Evolutionary conservation across 176 grass and related monocot genomes (phyloP), one percentile per base, ranked within the genome.

Genomic region (Lolium multiflorum): DNA sequence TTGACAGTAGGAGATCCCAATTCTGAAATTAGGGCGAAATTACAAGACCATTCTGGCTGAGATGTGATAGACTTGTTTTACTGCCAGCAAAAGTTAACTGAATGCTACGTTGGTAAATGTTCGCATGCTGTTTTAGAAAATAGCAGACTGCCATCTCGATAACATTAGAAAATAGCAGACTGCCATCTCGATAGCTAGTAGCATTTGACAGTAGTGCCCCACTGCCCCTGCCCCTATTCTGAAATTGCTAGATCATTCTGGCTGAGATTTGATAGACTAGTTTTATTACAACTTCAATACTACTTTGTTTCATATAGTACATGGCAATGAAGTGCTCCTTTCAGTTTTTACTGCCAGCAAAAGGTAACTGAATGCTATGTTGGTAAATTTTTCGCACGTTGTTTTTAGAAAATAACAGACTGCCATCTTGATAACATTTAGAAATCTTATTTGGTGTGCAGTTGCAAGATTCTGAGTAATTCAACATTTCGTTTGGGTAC

Each of bases 381-480:
- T 14, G 21, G 43, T n/a, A 76, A 78, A 60, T 4, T 20, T 1
- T 48, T 77, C 2, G 1, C 22, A 51, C 51, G 59, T 61, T 88
- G 9, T 71, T 71, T 35, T 65, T 31, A 71, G 43, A 31, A 21
- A 43, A 50, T 15, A 75, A 56, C 41, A 77, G n/a, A 52, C 28
- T 78, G 43, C 11, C 35, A 21, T 62, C 41, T 16, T 41, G 14
- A 49, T 84, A 48, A 80, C 10, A 20, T 38, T 79, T 48, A 56
- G 22, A 58, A 18, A 85, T 52, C 24, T 25, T 76, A 46, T 22
- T 64, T 69, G 13, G 6, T 57, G 0, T 66, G 57, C 35, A 74
- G 62, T 31, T 83, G 16, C 31, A 76, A 85, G 57, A 69, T 71
- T 52, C 11, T 28, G 44, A 18, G 13, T 82, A n/a, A 43, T 82